Evolutionary conservation across 2,329 filamentous ascomycete species (phyloP).

Genomic region (Seiridium unicorne): DNA sequence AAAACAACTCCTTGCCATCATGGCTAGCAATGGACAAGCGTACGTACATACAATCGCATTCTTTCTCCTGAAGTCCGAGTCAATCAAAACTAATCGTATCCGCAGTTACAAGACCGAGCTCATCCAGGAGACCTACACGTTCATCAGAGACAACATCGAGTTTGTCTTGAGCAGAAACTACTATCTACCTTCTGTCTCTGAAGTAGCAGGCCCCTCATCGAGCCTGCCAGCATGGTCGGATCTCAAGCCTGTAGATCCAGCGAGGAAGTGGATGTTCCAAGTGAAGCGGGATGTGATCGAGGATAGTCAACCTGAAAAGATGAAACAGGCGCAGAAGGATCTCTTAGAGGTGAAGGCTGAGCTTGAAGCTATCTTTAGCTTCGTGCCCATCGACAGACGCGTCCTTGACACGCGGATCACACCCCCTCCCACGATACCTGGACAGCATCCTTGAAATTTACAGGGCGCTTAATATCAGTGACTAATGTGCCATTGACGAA

Average conservation of each 20-base stretch:
- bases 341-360: slow-evolving; percentile 57
- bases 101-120: slow-evolving; percentile 51
- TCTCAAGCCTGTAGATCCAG: slow-evolving; percentile 46
- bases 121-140: slow-evolving; percentile 52
- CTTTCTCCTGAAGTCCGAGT: neutral
- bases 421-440: slow-evolving; percentile 13
- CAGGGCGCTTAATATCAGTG: neutral
- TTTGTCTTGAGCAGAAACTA: slow-evolving; percentile 51
- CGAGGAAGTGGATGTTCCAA: slow-evolving; percentile 54
- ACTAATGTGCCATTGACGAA: neutral
- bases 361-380: slow-evolving; percentile 83
- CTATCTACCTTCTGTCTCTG: slow-evolving; percentile 27
- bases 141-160: slow-evolving; percentile 53
- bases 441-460: neutral
- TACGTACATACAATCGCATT: slow-evolving; percentile 24
- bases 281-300: slow-evolving; percentile 54
- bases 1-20: slow-evolving; percentile 42
- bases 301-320: slow-evolving; percentile 56
- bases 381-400: slow-evolving; percentile 63
- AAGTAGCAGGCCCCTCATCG: slow-evolving; percentile 21
- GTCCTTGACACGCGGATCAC: slow-evolving; percentile 28
- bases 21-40: slow-evolving; percentile 53
- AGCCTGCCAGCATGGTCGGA: slow-evolving; percentile 45
- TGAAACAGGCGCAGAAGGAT: slow-evolving; percentile 53
- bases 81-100: neutral